Base-by-base conservation (phyloP, 495 filamentous ascomycete species). In the Hypoxylon fuscum region DNA sequence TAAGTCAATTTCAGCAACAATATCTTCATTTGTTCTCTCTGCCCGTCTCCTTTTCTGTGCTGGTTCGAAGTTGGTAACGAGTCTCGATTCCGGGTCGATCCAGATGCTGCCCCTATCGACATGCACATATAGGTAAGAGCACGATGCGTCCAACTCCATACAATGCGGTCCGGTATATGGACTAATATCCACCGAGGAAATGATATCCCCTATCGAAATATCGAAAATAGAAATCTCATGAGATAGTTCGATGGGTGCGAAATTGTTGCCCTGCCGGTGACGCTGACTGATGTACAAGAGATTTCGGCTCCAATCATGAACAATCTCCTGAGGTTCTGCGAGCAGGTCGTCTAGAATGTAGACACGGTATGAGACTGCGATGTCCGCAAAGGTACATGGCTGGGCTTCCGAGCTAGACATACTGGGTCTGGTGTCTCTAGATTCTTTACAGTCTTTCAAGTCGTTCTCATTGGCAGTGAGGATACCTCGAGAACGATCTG, bases 331-430 rank as follows among this genome's bases (percentile, higher is more conserved):
- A 1, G 66, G 66, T 44, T 69, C 66, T 22, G 66, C 62, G 6
- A 69, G 62, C 5, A 69, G 62, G 40, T 69, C 66, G 17, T 69
- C 66, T 15, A 69, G 66, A n/a, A 62, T 66, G 23, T 62, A 69
- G 6, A 69, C 44, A 2, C 66, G 62, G 20, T 69, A 69, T 1
- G 57, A 58, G 25, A 65, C 58, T 1, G 66, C 66, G 17, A 69
- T 41, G 11, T 69, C 62, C 29, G 53, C 53, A 21, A 69, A 69
- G 20, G 53, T 59, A 49, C 57, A 55, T 15, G 58, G 48, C 31
- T 59, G 54, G 17, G 17, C 42, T 46, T 25, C 52, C 31, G 58
- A 58, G 7, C 44, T 14, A 23, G 43, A 63, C 59, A 62, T 68
- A n/a, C 12, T 68, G 59, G 23, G 54, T 11, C 14, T 37, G 2